Evolutionary conservation across 179 eudicot genomes (phyloP), one percentile per base, ranked within the genome.

Genomic region (Vitellaria paradoxa): DNA sequence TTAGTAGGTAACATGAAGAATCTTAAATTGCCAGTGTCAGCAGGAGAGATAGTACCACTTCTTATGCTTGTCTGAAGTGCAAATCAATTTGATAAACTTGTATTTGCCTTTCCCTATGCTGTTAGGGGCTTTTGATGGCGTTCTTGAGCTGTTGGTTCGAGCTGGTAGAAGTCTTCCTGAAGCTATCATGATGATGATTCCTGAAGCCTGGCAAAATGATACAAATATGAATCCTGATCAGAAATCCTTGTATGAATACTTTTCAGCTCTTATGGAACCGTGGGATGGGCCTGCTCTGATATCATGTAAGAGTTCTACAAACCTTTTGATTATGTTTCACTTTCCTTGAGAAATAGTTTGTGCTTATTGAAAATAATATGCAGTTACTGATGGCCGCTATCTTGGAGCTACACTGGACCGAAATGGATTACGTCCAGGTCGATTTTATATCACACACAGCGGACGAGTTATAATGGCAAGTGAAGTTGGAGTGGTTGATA

Each of bases 241-340:
- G 72, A 96, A 82, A 86, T 95, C 91, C 49, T 86, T 96, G 56
- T 96, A 96, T 60, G 98, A 96, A 82, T 96, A 94, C 78, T 87
- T 88, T 65, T 96, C 99, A 37, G 87, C 99, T 69, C 87, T 96
- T 14, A 91, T 96, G 97, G 99, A 96, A 82, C 99, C 98, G 40
- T 96, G 99, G 99, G 99, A 96, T 81, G 99, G 99, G 60, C 99
- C 99, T 72, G 99, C 99, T 77, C 95, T 96, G 37, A 91, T 96
- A 73, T 88, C 99, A 85, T 96, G 99, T 96, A 91, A 76, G 84
- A 73, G 60, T 69, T 70, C 65, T 66, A 4, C 20, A 12, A 64
- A 42, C 24, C 49, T 56, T 57, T 67, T 74, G 55, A 70, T 78
- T 75, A 11, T 17, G 0, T 18, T 12, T 45, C 24, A 42, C 23